Evolutionary conservation across 768 basidiomycete species (phyloP).

Genomic region (Auricularia sp.): DNA sequence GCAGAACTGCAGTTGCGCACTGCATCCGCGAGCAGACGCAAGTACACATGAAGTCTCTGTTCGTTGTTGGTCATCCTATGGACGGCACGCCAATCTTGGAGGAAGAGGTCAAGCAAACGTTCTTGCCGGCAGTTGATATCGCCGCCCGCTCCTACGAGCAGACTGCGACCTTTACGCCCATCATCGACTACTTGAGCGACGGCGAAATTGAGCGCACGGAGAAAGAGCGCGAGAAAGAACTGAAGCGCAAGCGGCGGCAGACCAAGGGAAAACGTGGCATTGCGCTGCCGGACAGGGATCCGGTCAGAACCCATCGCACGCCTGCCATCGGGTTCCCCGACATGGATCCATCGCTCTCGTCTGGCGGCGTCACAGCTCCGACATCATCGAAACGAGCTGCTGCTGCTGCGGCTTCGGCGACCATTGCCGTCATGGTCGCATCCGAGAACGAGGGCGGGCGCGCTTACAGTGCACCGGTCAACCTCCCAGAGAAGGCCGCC

Average conservation of each 20-base stretch:
- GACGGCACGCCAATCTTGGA: slow-evolving; percentile 73
- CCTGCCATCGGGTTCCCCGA: slow-evolving; percentile 80
- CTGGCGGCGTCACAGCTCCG: slow-evolving; percentile 36
- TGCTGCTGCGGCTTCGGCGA: slow-evolving; percentile 70
- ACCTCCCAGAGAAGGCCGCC: slow-evolving; percentile 30
- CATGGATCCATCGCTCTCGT: slow-evolving; percentile 42
- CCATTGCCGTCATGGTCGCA: slow-evolving; percentile 88
- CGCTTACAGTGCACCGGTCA: not conserved
- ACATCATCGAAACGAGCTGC: slow-evolving; percentile 66
- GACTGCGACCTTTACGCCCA: slow-evolving; percentile 71
- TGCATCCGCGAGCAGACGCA: slow-evolving; percentile 93
- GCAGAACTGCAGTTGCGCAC: slow-evolving; percentile 91
- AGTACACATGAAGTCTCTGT: slow-evolving; percentile 82
- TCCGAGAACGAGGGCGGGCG: slow-evolving; percentile 49
- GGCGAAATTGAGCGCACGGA: slow-evolving; percentile 84
- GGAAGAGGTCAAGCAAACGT: slow-evolving; percentile 82
- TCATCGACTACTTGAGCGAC: slow-evolving; percentile 81
- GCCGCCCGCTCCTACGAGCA: slow-evolving; percentile 64
- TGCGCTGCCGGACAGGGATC: slow-evolving; percentile 85
- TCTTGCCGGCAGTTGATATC: slow-evolving; percentile 70
- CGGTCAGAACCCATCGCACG: slow-evolving; percentile 83
- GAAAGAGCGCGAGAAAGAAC: slow-evolving; percentile 88
- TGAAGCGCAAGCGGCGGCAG: slow-evolving; percentile 67
- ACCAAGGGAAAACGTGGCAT: slow-evolving; percentile 50
- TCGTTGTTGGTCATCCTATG: slow-evolving; percentile 78